Conservation (phyloP, 2,329 filamentous ascomycete species). For the Zymoseptoria pseudotritici region DNA sequence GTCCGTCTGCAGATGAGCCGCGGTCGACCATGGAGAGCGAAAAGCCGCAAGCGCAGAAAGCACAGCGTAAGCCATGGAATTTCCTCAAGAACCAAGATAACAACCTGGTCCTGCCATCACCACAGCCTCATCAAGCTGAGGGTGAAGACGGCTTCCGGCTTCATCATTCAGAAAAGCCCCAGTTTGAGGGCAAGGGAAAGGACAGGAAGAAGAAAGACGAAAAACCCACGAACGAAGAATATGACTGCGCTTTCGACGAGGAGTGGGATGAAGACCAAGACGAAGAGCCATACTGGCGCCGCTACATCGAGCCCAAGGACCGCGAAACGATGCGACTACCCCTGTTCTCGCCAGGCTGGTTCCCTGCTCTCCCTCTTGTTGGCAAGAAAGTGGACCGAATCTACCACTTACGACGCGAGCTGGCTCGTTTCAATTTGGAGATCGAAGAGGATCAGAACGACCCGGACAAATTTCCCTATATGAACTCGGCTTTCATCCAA, state of each 20-base stretch:
- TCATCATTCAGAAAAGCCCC: constrained; percentile 5
- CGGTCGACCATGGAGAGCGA: constrained; percentile 23
- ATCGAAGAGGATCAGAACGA: constrained; percentile 85
- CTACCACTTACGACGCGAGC: constrained; percentile 77
- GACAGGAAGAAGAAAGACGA: constrained; percentile 6
- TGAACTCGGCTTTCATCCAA: constrained; percentile 97
- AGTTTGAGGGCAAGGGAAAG: constrained; percentile 1
- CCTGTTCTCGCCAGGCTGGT: constrained; percentile 55
- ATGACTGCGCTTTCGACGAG: constrained; percentile 56
- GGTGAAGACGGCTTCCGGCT: constrained; percentile 29
- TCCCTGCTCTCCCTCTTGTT: constrained; percentile 69
- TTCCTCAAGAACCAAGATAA: constrained; percentile 31
- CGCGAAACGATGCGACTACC: constrained; percentile 78
- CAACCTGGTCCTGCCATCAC: constrained; percentile 35
- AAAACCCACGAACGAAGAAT: constrained; percentile 35
- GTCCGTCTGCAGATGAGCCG: constrained; percentile 18
- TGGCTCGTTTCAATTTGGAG: constrained; percentile 82
- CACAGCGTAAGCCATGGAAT: constrained; percentile 15
- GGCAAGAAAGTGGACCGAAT: constrained; percentile 94
- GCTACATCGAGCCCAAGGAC: constrained; percentile 72
- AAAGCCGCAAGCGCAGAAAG: constrained; percentile 19
- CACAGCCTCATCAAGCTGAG: constrained; percentile 33
- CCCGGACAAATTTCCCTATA: constrained; percentile 76
- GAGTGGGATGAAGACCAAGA: constrained; percentile 56
- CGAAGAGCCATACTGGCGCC: constrained; percentile 66